Base-by-base conservation (phyloP, 2,329 filamentous ascomycete genomes). In the Thelonectria blattea region DNA sequence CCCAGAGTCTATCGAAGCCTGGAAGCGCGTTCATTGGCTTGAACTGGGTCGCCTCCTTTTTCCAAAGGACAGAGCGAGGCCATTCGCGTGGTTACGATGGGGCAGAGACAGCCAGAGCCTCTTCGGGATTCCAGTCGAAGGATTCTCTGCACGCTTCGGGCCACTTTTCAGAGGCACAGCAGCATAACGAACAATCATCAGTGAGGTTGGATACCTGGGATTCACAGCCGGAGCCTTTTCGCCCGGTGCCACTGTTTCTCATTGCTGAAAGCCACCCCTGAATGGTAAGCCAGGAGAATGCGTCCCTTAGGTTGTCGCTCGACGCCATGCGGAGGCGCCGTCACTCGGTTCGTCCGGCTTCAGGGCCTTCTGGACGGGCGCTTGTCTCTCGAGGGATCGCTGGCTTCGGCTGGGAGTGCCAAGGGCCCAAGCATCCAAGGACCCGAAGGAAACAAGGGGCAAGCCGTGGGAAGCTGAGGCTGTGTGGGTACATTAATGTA, bases 311-410 rank as follows among this genome's bases (percentile, higher is more conserved):
- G 50, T 58, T 55, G 55, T 57, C 42, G 50, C 53, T 61, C 58
- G 22, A 48, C 51, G 39, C 58, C 60, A 48, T 62, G 60, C 56
- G 56, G 56, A 57, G 54, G 49, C 45, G 47, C 60, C 50, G 56
- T 48, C 56, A 60, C 62, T 65, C 49, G 62, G 56, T 62, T 63
- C 62, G 61, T 65, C 60, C 63, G 65, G 54, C 45, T 60, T 53
- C 53, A 30, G 8, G 27, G 27, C 27, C n/a, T 30, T 30, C 34
- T 55, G 41, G 60, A 50, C 45, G 50, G 52, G 50, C 53, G 60
- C 43, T 49, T 52, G 55, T 30, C 27, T 30, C 27, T 30, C 5
- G 27, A 30, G 27, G 27, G 27, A 30, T 30, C 27, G 27, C 27
- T 30, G 27, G 27, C 27, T 30, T 30, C 27, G 27, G 27, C 27